Evolutionary conservation across 441 rosid species (phyloP), one percentile per base, ranked within the genome.

Genomic region (Adansonia grandidieri): DNA sequence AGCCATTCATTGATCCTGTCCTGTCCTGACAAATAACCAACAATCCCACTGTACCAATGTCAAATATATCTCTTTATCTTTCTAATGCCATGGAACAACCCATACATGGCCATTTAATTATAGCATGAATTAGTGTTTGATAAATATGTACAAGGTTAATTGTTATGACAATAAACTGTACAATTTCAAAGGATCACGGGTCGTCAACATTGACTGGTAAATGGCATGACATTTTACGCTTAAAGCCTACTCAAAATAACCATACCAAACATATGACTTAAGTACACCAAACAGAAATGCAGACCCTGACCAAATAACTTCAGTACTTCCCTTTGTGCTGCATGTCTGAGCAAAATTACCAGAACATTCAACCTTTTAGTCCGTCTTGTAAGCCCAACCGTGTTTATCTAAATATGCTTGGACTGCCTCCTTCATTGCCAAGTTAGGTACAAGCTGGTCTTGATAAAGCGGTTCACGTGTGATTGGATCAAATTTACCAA

Each of bases 381-480:
- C 82, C 37, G 20, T 44, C 78, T 82, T 87, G 83, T 94, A 94
- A 50, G 99, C 99, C 98, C 97, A 96, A 6, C 87, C 89, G 71
- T 96, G 95, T 60, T 85, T 81, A 2, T 89, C 88, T 45, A 93
- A 84, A 84, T 85, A 96, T 22, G 97, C 90, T 66, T 88, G 89
- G 64, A 96, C 93, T 53, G 97, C 99, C 76, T 92, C 98, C 84
- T 92, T 96, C 73, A 96, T 88, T 1, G 93, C 97, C 80, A 93
- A 78, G 88, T 94, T 96, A 2, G 92, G 84, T 48, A 91, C 79
- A 14, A 96, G 89, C 58, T 92, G 93, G 9, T 89, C 86, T 58
- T 78, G 81, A 47, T 81, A 51, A 0, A 96, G 89, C 4, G 85
- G 83, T 74, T 91, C 94, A 0, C 92, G 93, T 0, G 98, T 92